Conservation (phyloP, 176 grass and related monocot species). For the Raddia guianensis region DNA sequence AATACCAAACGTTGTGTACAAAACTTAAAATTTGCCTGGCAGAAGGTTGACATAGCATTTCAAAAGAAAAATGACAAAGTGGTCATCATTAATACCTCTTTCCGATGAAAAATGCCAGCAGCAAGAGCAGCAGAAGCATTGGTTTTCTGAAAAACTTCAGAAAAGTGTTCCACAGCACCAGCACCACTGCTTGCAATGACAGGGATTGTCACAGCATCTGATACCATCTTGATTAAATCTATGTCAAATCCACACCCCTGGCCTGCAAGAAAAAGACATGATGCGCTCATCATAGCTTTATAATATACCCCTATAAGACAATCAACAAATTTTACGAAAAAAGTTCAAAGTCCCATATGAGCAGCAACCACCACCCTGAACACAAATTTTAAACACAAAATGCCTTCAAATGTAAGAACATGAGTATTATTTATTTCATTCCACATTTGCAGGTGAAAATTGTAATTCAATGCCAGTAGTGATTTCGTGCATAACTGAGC, state of each 20-base stretch:
- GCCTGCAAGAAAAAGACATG: conserved; percentile 60
- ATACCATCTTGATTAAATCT: conserved; percentile 92
- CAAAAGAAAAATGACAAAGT: conserved; percentile 7
- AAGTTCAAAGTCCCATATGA: not conserved
- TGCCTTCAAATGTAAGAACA: conserved; percentile 8
- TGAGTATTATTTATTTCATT: conserved; percentile 14
- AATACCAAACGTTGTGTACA: not conserved
- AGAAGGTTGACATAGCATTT: conserved; percentile 5
- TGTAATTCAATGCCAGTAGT: not conserved
- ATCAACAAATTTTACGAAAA: conserved; percentile 5
- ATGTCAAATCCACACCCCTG: conserved; percentile 91
- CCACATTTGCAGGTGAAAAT: not conserved
- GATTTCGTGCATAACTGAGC: not conserved
- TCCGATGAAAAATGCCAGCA: conserved; percentile 93
- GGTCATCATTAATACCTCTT: conserved; percentile 63
- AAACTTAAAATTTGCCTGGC: not conserved
- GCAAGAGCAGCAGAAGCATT: conserved; percentile 95
- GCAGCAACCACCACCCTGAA: not conserved
- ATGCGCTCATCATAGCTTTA: conserved; percentile 29
- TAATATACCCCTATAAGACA: not conserved
- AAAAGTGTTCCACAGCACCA: conserved; percentile 74
- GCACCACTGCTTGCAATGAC: conserved; percentile 95
- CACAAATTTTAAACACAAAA: not conserved
- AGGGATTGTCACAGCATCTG: conserved; percentile 88
- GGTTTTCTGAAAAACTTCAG: conserved; percentile 88